These are phyloP conservation scores for Thelonectria blattea DNA, from an alignment of 2,329 filamentous ascomycete species.

Conservation along the genomic window DNA sequence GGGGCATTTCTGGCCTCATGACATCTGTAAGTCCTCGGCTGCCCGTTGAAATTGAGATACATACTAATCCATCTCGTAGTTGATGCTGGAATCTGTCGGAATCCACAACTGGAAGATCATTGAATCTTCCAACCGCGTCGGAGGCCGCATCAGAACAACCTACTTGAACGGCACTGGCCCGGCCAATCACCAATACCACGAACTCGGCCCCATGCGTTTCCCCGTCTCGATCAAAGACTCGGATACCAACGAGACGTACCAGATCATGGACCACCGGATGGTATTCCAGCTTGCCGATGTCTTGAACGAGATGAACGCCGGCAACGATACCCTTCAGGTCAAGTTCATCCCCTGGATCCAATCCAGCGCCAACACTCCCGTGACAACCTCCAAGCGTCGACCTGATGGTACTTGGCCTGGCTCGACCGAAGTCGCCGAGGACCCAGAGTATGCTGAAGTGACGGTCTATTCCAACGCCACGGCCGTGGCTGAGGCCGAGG, in stretches of 20 bases:
- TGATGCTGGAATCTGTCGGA: conserved; percentile 50
- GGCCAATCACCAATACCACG: conserved; percentile 58
- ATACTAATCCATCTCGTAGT: conserved; percentile 3
- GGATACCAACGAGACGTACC: conserved; percentile 57
- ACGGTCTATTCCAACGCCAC: conserved; percentile 35
- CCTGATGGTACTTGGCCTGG: conserved; percentile 39
- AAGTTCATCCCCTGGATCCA: conserved; percentile 71
- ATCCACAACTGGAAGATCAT: conserved; percentile 52
- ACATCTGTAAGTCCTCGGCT: conserved; percentile 19
- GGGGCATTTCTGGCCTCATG: conserved; percentile 44
- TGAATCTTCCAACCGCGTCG: conserved; percentile 49
- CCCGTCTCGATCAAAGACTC: conserved; percentile 59
- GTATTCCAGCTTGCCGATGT: conserved; percentile 68
- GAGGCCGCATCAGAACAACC: conserved; percentile 51
- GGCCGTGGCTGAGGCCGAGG: conserved; percentile 30
- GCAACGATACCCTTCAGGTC: conserved; percentile 54
- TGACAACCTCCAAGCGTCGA: conserved; percentile 32
- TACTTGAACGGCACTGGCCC: conserved; percentile 48
- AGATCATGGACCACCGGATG: conserved; percentile 68
- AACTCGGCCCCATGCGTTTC: conserved; percentile 71
- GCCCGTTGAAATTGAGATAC: neutral
- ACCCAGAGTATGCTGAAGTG: conserved; percentile 25
- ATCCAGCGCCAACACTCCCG: conserved; percentile 46
- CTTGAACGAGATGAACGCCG: conserved; percentile 65
- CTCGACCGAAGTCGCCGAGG: conserved; percentile 31